Evolutionary conservation across 1,139 yeast species (phyloP).

Genomic region (Kurtzmaniella natalensis): DNA sequence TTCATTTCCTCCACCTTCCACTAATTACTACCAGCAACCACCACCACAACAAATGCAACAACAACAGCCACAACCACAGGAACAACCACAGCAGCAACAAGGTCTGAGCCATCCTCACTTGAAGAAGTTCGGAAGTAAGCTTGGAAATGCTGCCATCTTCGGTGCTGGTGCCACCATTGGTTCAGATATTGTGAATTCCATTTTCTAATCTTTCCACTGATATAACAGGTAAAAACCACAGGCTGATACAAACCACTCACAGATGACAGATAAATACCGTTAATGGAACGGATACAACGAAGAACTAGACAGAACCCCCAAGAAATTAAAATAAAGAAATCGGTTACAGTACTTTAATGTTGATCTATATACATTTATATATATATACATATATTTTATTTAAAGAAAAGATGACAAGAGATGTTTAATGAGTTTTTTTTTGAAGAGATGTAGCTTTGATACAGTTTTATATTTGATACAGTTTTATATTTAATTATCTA

Average conservation of each 20-base stretch:
- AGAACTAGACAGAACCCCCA: too few relatives aligned
- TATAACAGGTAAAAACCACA: too few relatives aligned
- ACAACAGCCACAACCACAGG: slow-evolving; percentile 14
- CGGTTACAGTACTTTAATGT: too few relatives aligned
- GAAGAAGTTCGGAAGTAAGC: slow-evolving; percentile 72
- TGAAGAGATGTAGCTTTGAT: too few relatives aligned
- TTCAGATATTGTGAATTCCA: slow-evolving; percentile 78
- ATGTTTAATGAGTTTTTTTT: too few relatives aligned
- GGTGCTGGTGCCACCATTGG: slow-evolving; percentile 99
- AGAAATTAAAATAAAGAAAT: too few relatives aligned
- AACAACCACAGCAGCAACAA: slow-evolving; percentile 18
- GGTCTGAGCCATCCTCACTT: slow-evolving; percentile 31
- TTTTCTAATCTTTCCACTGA: slow-evolving; percentile 50
- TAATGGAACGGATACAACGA: too few relatives aligned
- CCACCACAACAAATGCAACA: slow-evolving; percentile 22
- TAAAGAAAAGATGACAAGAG: too few relatives aligned
- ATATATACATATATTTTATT: not conserved
- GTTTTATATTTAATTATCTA: too few relatives aligned
- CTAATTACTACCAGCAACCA: slow-evolving; percentile 37
- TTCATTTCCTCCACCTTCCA: slow-evolving; percentile 47
- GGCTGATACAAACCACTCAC: too few relatives aligned
- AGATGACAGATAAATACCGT: too few relatives aligned
- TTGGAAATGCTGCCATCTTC: slow-evolving; percentile 89
- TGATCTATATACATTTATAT: not conserved
- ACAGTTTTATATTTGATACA: too few relatives aligned